These are phyloP conservation scores for Sarocladium brachiariae DNA, from an alignment of 2,329 filamentous ascomycete species.

Conservation along the genomic window DNA sequence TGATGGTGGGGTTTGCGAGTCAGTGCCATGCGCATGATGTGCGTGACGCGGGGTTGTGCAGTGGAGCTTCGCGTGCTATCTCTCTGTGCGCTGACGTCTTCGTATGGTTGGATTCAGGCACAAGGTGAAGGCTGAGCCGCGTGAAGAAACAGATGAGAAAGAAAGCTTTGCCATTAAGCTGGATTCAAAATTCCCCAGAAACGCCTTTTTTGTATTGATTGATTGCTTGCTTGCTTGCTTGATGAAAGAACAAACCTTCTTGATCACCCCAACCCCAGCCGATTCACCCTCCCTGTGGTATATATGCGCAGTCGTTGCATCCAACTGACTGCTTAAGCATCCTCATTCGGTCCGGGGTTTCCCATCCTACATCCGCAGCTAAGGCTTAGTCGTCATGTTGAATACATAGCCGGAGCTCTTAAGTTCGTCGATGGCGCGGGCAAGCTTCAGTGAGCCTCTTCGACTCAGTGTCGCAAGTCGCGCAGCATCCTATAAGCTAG, in stretches of 20 bases:
- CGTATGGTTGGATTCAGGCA: not conserved
- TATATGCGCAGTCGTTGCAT: not conserved
- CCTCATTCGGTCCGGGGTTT: not conserved
- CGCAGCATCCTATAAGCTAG: not conserved
- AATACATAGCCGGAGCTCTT: not conserved
- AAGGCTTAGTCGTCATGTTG: not conserved
- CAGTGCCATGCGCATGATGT: not conserved
- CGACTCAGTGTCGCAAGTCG: too few relatives aligned
- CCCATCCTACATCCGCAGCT: not conserved
- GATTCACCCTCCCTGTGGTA: not conserved
- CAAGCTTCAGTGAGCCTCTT: too few relatives aligned
- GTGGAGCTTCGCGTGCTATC: not conserved
- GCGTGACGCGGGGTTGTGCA: conserved; percentile 4
- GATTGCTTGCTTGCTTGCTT: conserved; percentile 2
- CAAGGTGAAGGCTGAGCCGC: not conserved
- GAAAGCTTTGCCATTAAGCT: not conserved
- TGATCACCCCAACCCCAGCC: not conserved
- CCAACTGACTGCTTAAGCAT: not conserved
- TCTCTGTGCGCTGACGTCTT: not conserved
- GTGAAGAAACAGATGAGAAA: too few relatives aligned
- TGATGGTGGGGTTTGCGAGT: conserved; percentile 1
- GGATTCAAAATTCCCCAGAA: not conserved
- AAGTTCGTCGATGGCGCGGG: not conserved
- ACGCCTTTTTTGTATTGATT: conserved; percentile 2
- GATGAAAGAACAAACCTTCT: not conserved